Evolutionary conservation across 257 asterid species (phyloP), one percentile per base, ranked within the genome.

Genomic region (Primulina eburnea): DNA sequence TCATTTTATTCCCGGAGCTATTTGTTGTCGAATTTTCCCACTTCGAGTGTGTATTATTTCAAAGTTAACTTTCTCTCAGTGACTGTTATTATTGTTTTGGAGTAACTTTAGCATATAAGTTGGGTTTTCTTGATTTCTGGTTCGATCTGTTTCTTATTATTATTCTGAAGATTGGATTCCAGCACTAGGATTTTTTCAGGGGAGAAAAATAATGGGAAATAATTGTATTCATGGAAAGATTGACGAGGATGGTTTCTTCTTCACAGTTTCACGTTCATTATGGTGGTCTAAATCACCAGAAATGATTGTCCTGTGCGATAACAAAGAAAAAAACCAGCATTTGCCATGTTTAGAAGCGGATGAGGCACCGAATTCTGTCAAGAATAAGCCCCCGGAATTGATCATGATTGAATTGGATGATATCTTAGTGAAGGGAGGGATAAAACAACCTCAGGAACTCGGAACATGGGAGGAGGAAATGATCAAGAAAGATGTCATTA

Each of bases 261-360:
- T 8, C 9, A 32, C 69, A 14, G 30, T 71, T 71, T 47, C 75
- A 33, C 69, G 24, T 37, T 64, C 67, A 14, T 65, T 64, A 11
- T 64, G 70, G 70, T 35, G 28, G 21, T 52, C 76, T 16, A 20
- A 12, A 30, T 72, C 76, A 53, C 76, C 70, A 16, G 70, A 64
- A 9, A 21, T 62, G 65, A 55, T 64, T 26, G 65, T 1, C 16
- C 28, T 17, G 53, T 55, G 58, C 34, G 34, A 70, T 28, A 18
- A 17, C 33, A 69, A 37, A 2, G 38, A 8, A 9, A 64, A 58
- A 11, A 16, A 2, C 28, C 9, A 43, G n/a, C 16, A 47, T 12
- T 12, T 10, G 55, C 32, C 30, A 62, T 35, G 43, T 35, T 6
- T 35, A 35, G 43, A 30, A 20, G 65, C 38, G 2, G 59, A 28